These are phyloP conservation scores for Chrysosporium keratinophilum DNA, from an alignment of 2,329 filamentous ascomycete species.

Conservation along the genomic window DNA sequence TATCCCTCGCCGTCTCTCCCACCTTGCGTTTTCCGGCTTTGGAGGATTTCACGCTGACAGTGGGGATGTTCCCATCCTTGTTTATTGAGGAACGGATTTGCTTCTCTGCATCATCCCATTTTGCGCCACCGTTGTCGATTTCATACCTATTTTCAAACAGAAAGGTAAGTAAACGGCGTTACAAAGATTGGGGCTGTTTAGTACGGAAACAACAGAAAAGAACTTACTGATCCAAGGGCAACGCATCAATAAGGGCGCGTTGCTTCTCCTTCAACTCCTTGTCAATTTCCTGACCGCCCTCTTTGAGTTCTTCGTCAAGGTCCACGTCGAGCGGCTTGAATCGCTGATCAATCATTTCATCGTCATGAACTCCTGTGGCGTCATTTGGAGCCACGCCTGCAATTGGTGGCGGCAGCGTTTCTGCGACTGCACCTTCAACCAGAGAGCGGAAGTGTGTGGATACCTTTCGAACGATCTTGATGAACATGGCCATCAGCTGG, in stretches of 20 bases:
- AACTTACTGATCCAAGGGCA: constrained; percentile 75
- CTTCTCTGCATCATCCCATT: constrained; percentile 58
- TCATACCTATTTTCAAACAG: constrained; percentile 27
- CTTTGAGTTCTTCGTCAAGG: constrained; percentile 72
- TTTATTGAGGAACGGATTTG: constrained; percentile 50
- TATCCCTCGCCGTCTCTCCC: constrained; percentile 43
- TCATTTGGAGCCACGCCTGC: constrained; percentile 23
- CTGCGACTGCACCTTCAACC: constrained; percentile 61
- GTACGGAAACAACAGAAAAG: not conserved
- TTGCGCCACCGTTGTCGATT: constrained; percentile 38
- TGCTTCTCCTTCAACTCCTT: constrained; percentile 66
- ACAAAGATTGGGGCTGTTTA: not conserved
- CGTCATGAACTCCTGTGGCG: constrained; percentile 56
- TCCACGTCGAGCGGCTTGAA: constrained; percentile 61
- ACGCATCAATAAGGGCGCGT: constrained; percentile 75
- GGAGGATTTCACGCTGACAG: constrained; percentile 69
- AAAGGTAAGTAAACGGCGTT: constrained; percentile 20
- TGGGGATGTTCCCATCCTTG: constrained; percentile 43
- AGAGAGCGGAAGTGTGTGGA: constrained; percentile 65
- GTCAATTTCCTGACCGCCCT: constrained; percentile 68
- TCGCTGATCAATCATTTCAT: constrained; percentile 54
- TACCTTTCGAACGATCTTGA: constrained; percentile 87
- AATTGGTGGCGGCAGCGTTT: constrained; percentile 51
- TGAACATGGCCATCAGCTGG: constrained; percentile 91
- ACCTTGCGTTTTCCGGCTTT: constrained; percentile 66